These are phyloP conservation scores for Cantharellus cinnabarinus DNA, from an alignment of 768 basidiomycete species.

Conservation along the genomic window DNA sequence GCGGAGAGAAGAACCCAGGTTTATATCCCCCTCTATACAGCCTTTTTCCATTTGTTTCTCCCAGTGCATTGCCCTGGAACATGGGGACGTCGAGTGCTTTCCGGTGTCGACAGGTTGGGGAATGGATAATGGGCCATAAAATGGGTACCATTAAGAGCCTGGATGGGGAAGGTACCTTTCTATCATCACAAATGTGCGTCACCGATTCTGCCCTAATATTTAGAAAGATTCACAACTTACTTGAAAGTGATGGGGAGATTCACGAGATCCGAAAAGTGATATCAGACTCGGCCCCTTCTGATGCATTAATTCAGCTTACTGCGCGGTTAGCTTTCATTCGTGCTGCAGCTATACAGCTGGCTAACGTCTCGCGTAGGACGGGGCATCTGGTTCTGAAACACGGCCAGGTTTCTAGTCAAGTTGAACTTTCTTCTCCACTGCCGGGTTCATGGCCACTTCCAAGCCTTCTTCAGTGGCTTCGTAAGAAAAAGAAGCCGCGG, in stretches of 20 bases:
- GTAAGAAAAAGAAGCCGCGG: not conserved
- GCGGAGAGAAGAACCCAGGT: not conserved
- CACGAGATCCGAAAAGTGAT: no score
- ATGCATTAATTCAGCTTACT: no score
- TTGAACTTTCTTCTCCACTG: not conserved
- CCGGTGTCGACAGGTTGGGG: not conserved
- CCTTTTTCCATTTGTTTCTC: not conserved
- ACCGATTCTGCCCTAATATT: no score
- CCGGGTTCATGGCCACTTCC: not conserved
- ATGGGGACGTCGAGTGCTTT: not conserved
- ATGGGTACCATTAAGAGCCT: not conserved
- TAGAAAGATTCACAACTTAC: no score
- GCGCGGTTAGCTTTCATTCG: no score
- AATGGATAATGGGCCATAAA: not conserved
- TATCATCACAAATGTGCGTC: not conserved
- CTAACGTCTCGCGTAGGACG: no score
- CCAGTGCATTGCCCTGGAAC: not conserved
- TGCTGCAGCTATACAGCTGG: no score
- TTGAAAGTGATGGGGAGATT: no score
- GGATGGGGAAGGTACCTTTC: not conserved
- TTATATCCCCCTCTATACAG: not conserved
- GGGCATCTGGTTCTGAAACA: no score
- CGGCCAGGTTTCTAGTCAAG: no score
- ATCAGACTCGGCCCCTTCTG: no score
- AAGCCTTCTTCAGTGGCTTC: not conserved